Evolutionary conservation across 768 basidiomycete genomes (phyloP), one percentile per base, ranked within the genome.

Genomic region (Infundibulicybe gibba): DNA sequence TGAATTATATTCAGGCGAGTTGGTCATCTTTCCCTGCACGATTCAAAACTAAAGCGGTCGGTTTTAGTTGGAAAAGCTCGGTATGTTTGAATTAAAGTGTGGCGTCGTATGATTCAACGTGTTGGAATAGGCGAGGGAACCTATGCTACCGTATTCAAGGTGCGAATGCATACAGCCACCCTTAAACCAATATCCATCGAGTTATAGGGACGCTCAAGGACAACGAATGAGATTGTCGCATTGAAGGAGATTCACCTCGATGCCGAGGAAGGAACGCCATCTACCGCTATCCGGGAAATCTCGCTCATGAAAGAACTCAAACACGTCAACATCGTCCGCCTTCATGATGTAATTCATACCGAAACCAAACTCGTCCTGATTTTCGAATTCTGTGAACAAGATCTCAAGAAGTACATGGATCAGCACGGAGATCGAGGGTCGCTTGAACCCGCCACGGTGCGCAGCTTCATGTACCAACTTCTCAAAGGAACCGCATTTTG

Each of bases 381-480:
- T 55, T 99, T 98, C 66, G 97, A 99, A 69, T 98, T 82, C 63
- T 97, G 94, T 66, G 97, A 99, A 59, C 91, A 94, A 67, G 97
- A 99, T 69, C 77, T 99, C 40, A 99, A 99, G 68, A 94, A 93
- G 63, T 98, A 97, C 66, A 99, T 99, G 97, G 97, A 99, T 65
- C 87, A 90, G 32, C 87, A 97, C 57, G 97, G 97, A 46, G 94
- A 98, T 54, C 83, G 94, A 38, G 94, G 97, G 45, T 94, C 95
- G 3, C 77, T 99, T 37, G 93, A 97, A 52, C 83, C 90, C 14
- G 76, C 78, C 39, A 93, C 90, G 3, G 94, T 98, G 50, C 85
- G 91, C 48, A 94, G 90, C 61, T 99, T 99, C 70, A 97, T 98
- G 87, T 95, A 87, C 66, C 97, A 99, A 63, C 81, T 98, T 17